phyloP scores from a whole-genome alignment of 1,139 yeast species.

The Geotrichum carabidarum region DNA sequence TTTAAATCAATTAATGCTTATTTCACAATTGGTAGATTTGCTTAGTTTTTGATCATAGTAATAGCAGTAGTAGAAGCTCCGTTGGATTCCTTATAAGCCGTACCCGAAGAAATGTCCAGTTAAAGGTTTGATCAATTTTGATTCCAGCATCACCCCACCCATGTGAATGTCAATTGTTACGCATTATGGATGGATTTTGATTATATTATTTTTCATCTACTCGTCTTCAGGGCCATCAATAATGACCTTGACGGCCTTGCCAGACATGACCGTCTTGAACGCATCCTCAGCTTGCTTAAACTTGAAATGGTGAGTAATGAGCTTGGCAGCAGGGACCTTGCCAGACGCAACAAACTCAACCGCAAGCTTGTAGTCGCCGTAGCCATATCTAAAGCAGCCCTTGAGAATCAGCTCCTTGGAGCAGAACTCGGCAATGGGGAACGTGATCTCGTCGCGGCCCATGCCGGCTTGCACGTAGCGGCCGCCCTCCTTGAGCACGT shows the following conservation, averaged over 20 bases:
- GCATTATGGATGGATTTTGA: too few relatives aligned
- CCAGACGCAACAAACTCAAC: conserved; percentile 63
- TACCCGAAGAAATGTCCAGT: too few relatives aligned
- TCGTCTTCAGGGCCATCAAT: conserved; percentile 48
- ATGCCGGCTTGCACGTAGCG: conserved; percentile 71
- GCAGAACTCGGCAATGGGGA: conserved; percentile 71
- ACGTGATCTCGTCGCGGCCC: conserved; percentile 58
- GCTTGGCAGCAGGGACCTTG: conserved; percentile 54
- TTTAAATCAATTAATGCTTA: too few relatives aligned
- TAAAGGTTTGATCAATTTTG: too few relatives aligned
- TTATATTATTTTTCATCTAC: not conserved
- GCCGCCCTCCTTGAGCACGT: conserved; percentile 57
- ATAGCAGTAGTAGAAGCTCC: too few relatives aligned
- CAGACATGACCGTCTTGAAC: conserved; percentile 57
- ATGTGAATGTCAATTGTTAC: too few relatives aligned
- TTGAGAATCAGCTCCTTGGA: conserved; percentile 64
- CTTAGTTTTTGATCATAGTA: too few relatives aligned
- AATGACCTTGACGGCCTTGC: conserved; percentile 57
- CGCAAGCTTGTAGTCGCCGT: conserved; percentile 74
- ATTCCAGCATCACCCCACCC: too few relatives aligned
- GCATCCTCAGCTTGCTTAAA: conserved; percentile 78
- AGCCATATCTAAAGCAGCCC: conserved; percentile 77
- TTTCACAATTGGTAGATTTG: too few relatives aligned
- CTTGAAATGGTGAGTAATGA: conserved; percentile 72
- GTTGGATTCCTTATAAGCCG: too few relatives aligned